Base-by-base conservation (phyloP, 2,329 filamentous ascomycete genomes). In the Aspergillus intermedius region DNA sequence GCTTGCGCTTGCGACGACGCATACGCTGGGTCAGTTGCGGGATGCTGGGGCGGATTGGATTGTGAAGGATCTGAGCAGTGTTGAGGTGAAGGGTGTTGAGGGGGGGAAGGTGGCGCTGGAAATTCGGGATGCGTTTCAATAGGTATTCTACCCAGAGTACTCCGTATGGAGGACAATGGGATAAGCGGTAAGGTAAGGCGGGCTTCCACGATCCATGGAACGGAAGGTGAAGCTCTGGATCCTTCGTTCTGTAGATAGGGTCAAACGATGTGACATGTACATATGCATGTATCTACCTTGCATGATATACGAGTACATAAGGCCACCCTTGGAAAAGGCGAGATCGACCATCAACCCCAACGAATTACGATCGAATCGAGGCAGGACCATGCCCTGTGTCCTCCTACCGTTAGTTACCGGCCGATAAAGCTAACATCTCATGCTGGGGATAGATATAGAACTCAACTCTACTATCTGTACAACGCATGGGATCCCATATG, bases 1-100 rank as follows among this genome's bases (percentile, higher is more conserved):
- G 10, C 72, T 95, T 42, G 91, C 84, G n/a, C 72, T 96, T 47
- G 81, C 87, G 48, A 95, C 90, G 47, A 94, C 88, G 62, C 91
- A 95, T 71, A 82, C 79, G 22, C 74, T 84, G 42, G 81, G 83
- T 58, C 81, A 91, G 71, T 77, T 95, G 44, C 72, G 77, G 52
- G 80, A 78, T 42, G 88, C 89, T 4, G 84, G 81, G n/a, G 88
- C 91, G 41, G 89, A 95, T 73, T 95, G 87, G 84, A 82, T 95
- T 45, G 84, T 95, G 49, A 76, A 77, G 67, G 88, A 96, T 70
- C 75, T 95, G 71, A 75, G 77, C 49, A 90, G 86, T 55, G 81
- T 95, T 53, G 80, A 71, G 58, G 72, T 94, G 47, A 72, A 73
- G 59, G 74, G 78, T 46, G 72, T 71, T 55, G 73, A 76, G 52